A percentile compares a stretch with the other conserved stretches of the same genome.
These are phyloP conservation scores for Debaryomyces nepalensis DNA, from an alignment of 1,139 yeast species.

Conservation along the genomic window DNA sequence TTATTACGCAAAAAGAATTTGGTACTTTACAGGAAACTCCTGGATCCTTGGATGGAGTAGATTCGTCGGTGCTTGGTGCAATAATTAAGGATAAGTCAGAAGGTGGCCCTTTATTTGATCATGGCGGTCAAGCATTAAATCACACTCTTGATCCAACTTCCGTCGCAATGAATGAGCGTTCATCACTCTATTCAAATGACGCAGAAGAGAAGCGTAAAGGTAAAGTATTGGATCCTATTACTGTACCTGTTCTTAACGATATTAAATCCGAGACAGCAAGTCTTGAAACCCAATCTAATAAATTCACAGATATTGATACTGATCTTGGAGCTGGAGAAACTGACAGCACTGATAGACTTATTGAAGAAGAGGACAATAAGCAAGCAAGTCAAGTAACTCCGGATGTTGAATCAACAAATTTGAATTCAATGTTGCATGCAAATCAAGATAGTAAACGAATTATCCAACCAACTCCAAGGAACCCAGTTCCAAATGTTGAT, in stretches of 20 bases:
- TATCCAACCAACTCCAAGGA: too few species aligned
- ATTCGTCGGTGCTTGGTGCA: not conserved
- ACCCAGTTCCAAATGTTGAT: not conserved
- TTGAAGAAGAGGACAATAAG: constrained; percentile 14
- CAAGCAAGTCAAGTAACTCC: not conserved
- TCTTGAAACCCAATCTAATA: constrained; percentile 6
- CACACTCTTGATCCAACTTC: constrained; percentile 9
- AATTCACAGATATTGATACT: not conserved
- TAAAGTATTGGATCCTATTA: constrained; percentile 14
- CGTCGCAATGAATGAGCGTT: constrained; percentile 4
- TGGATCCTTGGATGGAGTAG: constrained; percentile 6
- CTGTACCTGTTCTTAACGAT: constrained; percentile 21
- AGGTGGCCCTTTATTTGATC: constrained; percentile 1
- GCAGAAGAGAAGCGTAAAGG: constrained; percentile 4
- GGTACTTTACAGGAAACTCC: constrained; percentile 3
- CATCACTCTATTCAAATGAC: constrained; percentile 6
- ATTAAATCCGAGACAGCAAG: constrained; percentile 17
- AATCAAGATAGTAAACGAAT: too few species aligned
- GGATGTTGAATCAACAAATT: too few species aligned
- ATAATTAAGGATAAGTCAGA: constrained; percentile 1
- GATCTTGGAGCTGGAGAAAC: constrained; percentile 8
- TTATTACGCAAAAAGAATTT: too few species aligned
- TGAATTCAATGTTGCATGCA: too few species aligned
- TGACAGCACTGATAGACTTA: constrained; percentile 15
- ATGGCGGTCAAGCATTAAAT: not conserved